Evolutionary conservation across 192 early-diverging fungal genomes (phyloP), one percentile per base, ranked within the genome.

Genomic region (Globomyces pollinis-pini): DNA sequence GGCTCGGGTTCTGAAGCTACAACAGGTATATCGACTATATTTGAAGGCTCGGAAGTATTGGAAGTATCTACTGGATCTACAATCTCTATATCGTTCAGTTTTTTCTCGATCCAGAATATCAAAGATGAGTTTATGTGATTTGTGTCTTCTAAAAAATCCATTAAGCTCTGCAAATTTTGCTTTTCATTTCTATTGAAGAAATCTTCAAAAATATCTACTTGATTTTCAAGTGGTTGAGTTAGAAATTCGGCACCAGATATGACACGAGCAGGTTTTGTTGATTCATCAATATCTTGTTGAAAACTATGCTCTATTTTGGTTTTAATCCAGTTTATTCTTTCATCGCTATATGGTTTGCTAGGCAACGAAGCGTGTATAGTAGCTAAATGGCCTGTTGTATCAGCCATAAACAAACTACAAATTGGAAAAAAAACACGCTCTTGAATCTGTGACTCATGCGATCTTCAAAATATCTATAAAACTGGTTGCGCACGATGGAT

Each of bases 71-170:
- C 23, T 39, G 38, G 34, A 13, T 24, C 29, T 11, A 33, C 36
- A 5, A 72, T 67, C 28, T 75, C 70, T 28, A 72, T 50, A 43
- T 56, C 61, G 21, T 55, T 51, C 6, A 28, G 50, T 26, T 54
- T 53, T 20, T 38, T 49, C 62, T 80, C 75, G 1, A 68, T 62
- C 72, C 75, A 80, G 34, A 76, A 79, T 43, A 80, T 18, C 15
- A 80, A 62, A 9, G 69, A 64, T n/a, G 64, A 56, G 11, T 36
- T 31, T 12, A 38, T 7, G 15, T 63, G 31, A 0, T 16, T 38
- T 18, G 47, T 34, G 30, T 65, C 67, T 30, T 80, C 78, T 6
- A 80, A 51, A 58, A 73, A 80, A 30, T 77, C 59, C 30, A 66
- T 55, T 9, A 80, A 33, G 29, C 33, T 9, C 35, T 71, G 61